Percentiles rank a stretch among this genome's conserved stretches.
Evolutionary conservation across 257 asterid genomes (phyloP).

Genomic region (Petunia axillaris): DNA sequence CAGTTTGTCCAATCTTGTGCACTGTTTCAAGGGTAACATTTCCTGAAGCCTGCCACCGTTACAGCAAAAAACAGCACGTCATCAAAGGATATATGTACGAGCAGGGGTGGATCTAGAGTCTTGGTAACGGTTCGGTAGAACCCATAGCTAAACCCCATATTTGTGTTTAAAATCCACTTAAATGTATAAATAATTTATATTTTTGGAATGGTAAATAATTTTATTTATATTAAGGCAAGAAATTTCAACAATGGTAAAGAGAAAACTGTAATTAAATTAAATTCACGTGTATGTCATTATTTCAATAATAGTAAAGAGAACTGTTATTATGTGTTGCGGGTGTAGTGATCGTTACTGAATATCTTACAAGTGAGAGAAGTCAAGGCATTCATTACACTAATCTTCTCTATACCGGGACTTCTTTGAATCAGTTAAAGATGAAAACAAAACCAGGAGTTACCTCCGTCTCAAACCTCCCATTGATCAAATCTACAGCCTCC

Average conservation of each 20-base stretch:
- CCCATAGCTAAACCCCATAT: too few species aligned
- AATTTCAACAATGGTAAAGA: too few species aligned
- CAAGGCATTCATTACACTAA: not conserved
- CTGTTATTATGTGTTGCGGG: not conserved
- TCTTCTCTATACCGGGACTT: not conserved
- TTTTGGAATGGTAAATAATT: too few species aligned
- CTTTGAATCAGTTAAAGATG: constrained; percentile 24
- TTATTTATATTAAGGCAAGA: too few species aligned
- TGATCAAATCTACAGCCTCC: constrained; percentile 77
- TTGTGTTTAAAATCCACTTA: too few species aligned
- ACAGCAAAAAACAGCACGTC: constrained; percentile 13
- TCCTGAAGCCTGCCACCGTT: constrained; percentile 84
- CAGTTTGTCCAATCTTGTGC: constrained; percentile 86
- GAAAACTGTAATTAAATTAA: not conserved
- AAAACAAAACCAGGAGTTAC: constrained; percentile 34
- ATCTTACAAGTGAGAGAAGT: constrained; percentile 9
- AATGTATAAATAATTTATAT: too few species aligned
- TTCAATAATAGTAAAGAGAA: not conserved
- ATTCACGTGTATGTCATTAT: not conserved
- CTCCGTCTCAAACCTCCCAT: constrained; percentile 91
- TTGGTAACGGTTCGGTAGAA: too few species aligned
- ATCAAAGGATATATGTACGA: not conserved
- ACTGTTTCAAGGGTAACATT: constrained; percentile 92
- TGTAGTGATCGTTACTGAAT: not conserved
- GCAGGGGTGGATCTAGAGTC: too few species aligned